Percentiles rank a stretch among this genome's conserved stretches.
These are phyloP conservation scores for Skeletonema costatum DNA, from an alignment of 108 stramenopile genomes.

Conservation along the genomic window DNA sequence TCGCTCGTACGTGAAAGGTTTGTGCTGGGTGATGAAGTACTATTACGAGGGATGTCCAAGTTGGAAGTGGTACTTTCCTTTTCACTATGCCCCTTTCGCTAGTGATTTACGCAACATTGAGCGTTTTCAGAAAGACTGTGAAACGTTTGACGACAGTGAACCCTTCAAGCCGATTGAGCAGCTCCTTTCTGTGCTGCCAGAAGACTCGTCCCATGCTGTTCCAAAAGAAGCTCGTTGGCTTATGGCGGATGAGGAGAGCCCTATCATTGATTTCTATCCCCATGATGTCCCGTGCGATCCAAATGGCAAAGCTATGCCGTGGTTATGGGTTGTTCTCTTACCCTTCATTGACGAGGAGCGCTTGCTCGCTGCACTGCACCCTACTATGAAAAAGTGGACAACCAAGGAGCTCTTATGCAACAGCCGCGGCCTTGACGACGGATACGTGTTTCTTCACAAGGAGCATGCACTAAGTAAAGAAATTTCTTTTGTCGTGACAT, in stretches of 20 bases:
- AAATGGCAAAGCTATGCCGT: conserved; percentile 98
- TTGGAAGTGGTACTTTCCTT: conserved; percentile 99
- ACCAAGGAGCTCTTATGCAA: conserved; percentile 79
- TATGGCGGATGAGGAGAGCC: conserved; percentile 90
- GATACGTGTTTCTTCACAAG: conserved; percentile 80
- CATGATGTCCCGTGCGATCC: conserved; percentile 94
- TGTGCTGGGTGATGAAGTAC: conserved; percentile 99
- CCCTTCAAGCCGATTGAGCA: conserved; percentile 98
- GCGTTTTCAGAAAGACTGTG: conserved; percentile 75
- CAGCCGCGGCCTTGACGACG: conserved; percentile 84
- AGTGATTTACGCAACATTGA: conserved; percentile 96
- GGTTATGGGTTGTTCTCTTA: conserved; percentile 97
- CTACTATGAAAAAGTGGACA: conserved; percentile 88
- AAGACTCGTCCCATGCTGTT: conserved; percentile 93
- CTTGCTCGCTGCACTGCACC: conserved; percentile 80
- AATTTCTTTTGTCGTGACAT: conserved; percentile 53
- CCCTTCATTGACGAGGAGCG: conserved; percentile 98
- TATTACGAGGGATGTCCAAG: conserved; percentile 94
- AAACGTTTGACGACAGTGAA: conserved; percentile 77
- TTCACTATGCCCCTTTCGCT: conserved; percentile 99
- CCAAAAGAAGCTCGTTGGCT: conserved; percentile 90
- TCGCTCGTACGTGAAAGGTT: conserved; percentile 93
- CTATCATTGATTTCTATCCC: conserved; percentile 97
- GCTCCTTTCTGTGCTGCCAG: conserved; percentile 96
- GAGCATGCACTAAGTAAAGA: conserved; percentile 58